Percentiles rank a stretch among this genome's conserved stretches.
phyloP scores from a whole-genome alignment of 108 stramenopile species.

The Fragilariopsis cylindrus region DNA sequence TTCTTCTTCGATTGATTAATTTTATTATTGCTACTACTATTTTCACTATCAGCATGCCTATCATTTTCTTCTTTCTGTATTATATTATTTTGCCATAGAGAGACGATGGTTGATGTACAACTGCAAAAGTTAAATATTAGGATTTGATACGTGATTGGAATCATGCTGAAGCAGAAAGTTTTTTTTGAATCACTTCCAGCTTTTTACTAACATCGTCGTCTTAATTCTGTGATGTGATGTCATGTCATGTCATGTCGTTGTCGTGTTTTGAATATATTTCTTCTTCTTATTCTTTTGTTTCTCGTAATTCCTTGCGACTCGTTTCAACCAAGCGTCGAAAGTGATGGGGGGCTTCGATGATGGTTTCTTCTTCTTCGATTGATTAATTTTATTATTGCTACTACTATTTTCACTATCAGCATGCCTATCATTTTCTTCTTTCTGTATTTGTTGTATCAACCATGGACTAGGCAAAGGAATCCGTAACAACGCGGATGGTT shows the following conservation, averaged over 20 bases:
- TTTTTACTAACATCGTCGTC: too few relatives aligned
- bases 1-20: background rate
- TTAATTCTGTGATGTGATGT: too few relatives aligned
- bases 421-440: background rate
- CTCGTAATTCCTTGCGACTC: slow-evolving; percentile 41
- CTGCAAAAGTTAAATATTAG: too few relatives aligned
- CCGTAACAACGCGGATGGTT: slow-evolving; percentile 44
- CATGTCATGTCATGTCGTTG: too few relatives aligned
- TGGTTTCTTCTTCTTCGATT: background rate
- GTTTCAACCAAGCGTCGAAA: slow-evolving; percentile 34
- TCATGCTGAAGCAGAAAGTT: too few relatives aligned
- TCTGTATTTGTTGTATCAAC: background rate
- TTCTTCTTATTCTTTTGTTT: slow-evolving; percentile 23
- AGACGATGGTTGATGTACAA: too few relatives aligned
- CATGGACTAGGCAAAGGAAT: slow-evolving; percentile 35
- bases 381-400: background rate
- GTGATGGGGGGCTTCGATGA: slow-evolving; percentile 21
- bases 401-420: background rate
- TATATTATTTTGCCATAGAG: too few relatives aligned
- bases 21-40: background rate
- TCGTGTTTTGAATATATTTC: background rate
- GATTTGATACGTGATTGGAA: too few relatives aligned
- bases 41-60: background rate
- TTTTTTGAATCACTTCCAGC: too few relatives aligned
- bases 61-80: background rate